A percentile compares a stretch with the other conserved stretches of the same genome.
These are phyloP conservation scores for Coleophoma cylindrospora DNA, from an alignment of 2,329 filamentous ascomycete genomes.

Conservation along the genomic window DNA sequence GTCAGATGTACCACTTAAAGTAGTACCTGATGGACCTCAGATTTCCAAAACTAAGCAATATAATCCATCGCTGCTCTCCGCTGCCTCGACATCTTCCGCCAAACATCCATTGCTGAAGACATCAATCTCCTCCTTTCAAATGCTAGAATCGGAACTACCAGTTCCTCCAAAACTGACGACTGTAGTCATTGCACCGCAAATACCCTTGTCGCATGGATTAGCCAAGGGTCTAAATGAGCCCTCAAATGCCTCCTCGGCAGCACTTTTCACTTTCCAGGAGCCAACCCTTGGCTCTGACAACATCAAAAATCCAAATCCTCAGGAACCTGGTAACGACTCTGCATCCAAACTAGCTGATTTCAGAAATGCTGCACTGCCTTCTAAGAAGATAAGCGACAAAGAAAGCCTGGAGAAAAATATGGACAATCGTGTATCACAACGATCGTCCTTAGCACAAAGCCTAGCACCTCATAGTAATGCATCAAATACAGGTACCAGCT, in stretches of 20 bases:
- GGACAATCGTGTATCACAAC: no score
- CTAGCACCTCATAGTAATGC: no score
- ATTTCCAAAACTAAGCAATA: constrained; percentile 8
- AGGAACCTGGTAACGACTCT: no score
- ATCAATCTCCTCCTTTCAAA: constrained; percentile 9
- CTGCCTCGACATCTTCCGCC: constrained; percentile 15
- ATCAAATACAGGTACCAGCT: no score
- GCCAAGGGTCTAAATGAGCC: background rate
- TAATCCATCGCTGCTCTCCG: constrained; percentile 18
- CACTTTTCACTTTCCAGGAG: no score
- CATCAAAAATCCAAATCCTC: no score
- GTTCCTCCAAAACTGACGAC: constrained; percentile 16
- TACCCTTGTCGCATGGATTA: background rate
- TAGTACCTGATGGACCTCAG: background rate
- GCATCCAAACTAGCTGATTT: no score
- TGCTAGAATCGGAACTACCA: constrained; percentile 17
- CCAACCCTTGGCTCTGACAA: no score
- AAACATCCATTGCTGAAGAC: constrained; percentile 22
- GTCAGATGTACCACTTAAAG: background rate
- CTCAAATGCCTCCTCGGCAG: background rate
- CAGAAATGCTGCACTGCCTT: no score
- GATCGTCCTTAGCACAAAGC: no score
- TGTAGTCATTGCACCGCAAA: background rate
- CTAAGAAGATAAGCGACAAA: no score
- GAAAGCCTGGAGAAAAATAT: no score